Evolutionary conservation across 805 yeast genomes (phyloP), one percentile per base, ranked within the genome.

Genomic region (Candida ponderosae): DNA sequence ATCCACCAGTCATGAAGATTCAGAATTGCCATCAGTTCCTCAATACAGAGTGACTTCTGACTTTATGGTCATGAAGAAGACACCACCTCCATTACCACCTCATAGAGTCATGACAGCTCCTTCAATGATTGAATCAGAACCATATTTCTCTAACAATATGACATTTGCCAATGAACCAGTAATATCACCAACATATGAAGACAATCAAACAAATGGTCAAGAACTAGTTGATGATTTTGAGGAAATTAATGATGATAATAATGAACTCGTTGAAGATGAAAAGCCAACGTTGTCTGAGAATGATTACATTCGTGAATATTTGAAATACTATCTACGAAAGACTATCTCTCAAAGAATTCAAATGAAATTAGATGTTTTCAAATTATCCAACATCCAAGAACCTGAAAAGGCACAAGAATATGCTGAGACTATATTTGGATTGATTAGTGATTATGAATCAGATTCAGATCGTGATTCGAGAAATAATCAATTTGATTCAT

Each of bases 271-370:
- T 20, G 45, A 23, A 7, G 11, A 10, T 19, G 43, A 33, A 13
- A 32, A 30, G 6, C 7, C 4, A 30, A 20, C 20, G 6, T 15
- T 20, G 8, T 21, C 20, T 3, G 19, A 31, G 20, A 18, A 31
- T 5, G 28, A 35, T n/a, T 15, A 9, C 5, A 15, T 37, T 8
- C 26, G 33, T 6, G 27, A 45, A 33, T 53, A 45, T 20, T 38
- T 50, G 15, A 40, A 47, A 10, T 15, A 17, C 6, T 33, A 33
- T 15, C 8, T 33, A 14, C n/a, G 23, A 29, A 38, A 40, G 9
- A 39, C 47, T 5, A 44, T 53, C 21, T 45, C 53, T 6, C 33
- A 40, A 16, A 39, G 57, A 41, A 53, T 53, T 18, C 41, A 48
- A 32, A 42, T 46, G 34, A 53, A 53, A 29, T n/a, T 51, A 19